Base-by-base conservation (phyloP, 768 basidiomycete genomes). In the Tephrocybe rancida region DNA sequence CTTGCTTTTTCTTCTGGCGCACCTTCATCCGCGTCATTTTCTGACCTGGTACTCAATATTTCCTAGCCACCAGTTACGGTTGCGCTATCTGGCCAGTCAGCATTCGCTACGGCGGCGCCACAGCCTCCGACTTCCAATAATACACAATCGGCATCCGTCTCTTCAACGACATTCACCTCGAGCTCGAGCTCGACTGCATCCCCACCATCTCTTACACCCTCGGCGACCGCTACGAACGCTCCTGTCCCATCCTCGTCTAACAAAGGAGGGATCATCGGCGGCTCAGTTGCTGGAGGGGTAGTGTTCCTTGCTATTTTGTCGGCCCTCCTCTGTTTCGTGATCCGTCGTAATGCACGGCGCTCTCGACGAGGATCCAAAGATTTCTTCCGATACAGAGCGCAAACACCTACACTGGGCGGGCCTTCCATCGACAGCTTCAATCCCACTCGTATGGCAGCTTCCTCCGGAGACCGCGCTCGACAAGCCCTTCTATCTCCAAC, bases 11-110 rank as follows among this genome's bases (percentile, higher is more conserved):
- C 24, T 47, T 18, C 8, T 7, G 11, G 7, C 22, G 16, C 21
- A 14, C 22, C 18, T 10, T 26, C 3, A 27, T 32, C 3, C 14
- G 11, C 19, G n/a, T 13, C n/a, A 16, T 7, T 2, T 11, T 3
- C 18, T 3, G 8, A 43, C 22, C 32, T 32, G 3, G 42, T 8
- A n/a, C 27, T 16, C 39, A n/a, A n/a, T n/a, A 46, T 32, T 42
- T 13, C 43, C 2, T 34, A 74, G 72, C 61, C 64, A 18, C 35
- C 57, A 29, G 58, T 67, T 34, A 47, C 66, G 13, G 47, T 64
- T 27, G 58, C 59, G 9, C 45, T 71, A 16, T 62, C 65, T 4
- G 74, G 73, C n/a, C 48, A 65, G 44, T 70, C 67, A 11, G 74
- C 74, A 39, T 61, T 64, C 49, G 74, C 73, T 5, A 70, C 73